These are phyloP conservation scores for Mesostigma viride DNA, from an alignment of 139 green algal genomes.

Conservation along the genomic window DNA sequence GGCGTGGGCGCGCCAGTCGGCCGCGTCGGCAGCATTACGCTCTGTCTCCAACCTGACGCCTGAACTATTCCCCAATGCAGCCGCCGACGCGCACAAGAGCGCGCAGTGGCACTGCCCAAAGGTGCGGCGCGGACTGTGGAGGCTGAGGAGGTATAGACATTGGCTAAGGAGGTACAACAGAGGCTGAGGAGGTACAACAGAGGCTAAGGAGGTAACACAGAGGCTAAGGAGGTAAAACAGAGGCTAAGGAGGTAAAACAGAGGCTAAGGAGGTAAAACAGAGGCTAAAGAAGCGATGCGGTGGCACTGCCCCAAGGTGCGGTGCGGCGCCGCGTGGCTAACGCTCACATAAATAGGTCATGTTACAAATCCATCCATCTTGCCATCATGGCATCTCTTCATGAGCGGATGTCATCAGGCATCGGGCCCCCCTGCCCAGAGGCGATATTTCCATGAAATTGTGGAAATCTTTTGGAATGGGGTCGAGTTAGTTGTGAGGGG, in stretches of 20 bases:
- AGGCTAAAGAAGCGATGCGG: background rate
- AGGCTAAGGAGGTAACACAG: no score
- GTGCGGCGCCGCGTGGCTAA: background rate
- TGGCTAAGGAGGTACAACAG: no score
- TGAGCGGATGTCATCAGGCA: background rate
- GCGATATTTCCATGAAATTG: background rate
- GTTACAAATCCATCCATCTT: background rate
- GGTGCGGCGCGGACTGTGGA: background rate
- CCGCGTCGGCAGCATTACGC: background rate
- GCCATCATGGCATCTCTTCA: background rate
- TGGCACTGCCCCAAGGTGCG: conserved; percentile 30
- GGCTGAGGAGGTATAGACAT: background rate
- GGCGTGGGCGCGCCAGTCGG: conserved; percentile 21
- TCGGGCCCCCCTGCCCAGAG: background rate
- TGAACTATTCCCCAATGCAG: background rate
- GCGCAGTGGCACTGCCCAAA: background rate
- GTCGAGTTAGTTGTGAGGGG: no score
- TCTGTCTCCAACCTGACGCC: background rate
- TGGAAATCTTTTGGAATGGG: background rate
- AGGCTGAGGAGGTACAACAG: no score
- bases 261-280: no score
- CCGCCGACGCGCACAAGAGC: background rate
- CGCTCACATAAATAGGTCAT: background rate
- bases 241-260: no score
- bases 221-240: no score